Base-by-base conservation (phyloP, 140 eudicot species). In the Ambrosia hybrid region DNA sequence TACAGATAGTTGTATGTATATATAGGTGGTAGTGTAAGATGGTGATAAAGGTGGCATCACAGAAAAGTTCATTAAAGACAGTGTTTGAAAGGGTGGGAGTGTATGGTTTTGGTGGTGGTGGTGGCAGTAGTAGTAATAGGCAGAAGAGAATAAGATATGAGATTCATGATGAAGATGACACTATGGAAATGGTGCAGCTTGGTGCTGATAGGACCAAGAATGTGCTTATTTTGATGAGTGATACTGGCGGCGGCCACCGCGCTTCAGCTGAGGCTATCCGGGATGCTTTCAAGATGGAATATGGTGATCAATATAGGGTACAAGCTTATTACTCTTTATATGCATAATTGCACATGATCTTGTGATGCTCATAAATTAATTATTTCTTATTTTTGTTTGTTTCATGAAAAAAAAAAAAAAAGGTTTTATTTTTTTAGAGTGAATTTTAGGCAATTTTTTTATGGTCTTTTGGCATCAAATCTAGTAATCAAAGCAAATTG, bases 211-310 rank as follows among this genome's bases (percentile, higher is more conserved):
- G 97, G 76, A 78, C 92, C 34, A 91, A 84, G 41, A 91, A 80
- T 72, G 95, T 91, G 68, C 76, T 91, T 36, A 88, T 91, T 57
- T 83, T 91, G 75, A 91, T 91, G 97, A 91, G 97, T 76, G 97
- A 91, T 74, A 91, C 95, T 0, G 97, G 97, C 5, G 97, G 97
- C 1, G 95, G 97, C 68, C 97, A 91, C 70, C 79, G 97, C 4
- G 97, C 97, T 1, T 91, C 97, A 0, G 97, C 95, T 4, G 97
- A 91, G 86, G 92, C 97, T 13, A 91, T 91, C 46, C 76, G 92
- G 14, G 97, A 91, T 56, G 97, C 97, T 5, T 91, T 91, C 73
- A 84, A 80, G 60, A 73, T 84, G 53, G 90, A 91, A 82, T 91
- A 68, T 73, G 97, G 95, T 34, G 97, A 91, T 74, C 80, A 84